Conservation (phyloP, 2,329 filamentous ascomycete genomes). For the Rhynchosporium secalis region DNA sequence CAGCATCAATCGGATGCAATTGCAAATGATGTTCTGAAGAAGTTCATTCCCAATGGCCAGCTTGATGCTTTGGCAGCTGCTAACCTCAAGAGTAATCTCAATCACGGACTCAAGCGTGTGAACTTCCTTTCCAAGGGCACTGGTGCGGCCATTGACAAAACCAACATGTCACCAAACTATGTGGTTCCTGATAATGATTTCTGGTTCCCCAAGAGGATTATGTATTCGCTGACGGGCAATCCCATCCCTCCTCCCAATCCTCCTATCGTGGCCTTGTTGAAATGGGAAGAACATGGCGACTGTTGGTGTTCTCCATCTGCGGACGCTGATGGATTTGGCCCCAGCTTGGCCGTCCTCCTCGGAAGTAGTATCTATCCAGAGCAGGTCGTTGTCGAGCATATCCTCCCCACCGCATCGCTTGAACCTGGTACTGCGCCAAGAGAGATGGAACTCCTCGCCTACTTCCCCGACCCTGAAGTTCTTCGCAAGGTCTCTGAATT, state of each 20-base stretch:
- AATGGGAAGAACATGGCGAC: constrained; percentile 79
- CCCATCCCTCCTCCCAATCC: constrained; percentile 38
- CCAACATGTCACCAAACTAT: constrained; percentile 61
- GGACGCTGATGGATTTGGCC: constrained; percentile 49
- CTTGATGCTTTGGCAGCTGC: constrained; percentile 34
- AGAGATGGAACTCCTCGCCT: constrained; percentile 69
- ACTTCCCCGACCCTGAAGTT: constrained; percentile 48
- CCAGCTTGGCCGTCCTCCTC: constrained; percentile 65
- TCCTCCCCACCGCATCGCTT: constrained; percentile 60
- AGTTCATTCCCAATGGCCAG: constrained; percentile 30
- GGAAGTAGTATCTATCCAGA: constrained; percentile 61
- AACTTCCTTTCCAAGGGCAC: constrained; percentile 72
- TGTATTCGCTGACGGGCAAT: constrained; percentile 33
- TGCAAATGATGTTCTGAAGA: constrained; percentile 23
- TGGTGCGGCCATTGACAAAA: constrained; percentile 64
- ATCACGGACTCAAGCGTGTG: constrained; percentile 46
- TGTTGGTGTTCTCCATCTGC: constrained; percentile 75
- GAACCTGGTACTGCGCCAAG: constrained; percentile 63
- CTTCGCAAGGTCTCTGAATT: constrained; percentile 42
- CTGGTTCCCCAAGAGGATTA: constrained; percentile 32
- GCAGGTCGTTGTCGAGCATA: constrained; percentile 72
- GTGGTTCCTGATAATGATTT: constrained; percentile 34
- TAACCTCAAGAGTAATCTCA: constrained; percentile 29
- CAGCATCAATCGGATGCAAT: constrained; percentile 28
- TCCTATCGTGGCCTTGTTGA: constrained; percentile 57